A percentile compares a stretch with the other conserved stretches of the same genome.
phyloP scores from a whole-genome alignment of 2,329 filamentous ascomycete genomes.

The Trichophaea hybrida region DNA sequence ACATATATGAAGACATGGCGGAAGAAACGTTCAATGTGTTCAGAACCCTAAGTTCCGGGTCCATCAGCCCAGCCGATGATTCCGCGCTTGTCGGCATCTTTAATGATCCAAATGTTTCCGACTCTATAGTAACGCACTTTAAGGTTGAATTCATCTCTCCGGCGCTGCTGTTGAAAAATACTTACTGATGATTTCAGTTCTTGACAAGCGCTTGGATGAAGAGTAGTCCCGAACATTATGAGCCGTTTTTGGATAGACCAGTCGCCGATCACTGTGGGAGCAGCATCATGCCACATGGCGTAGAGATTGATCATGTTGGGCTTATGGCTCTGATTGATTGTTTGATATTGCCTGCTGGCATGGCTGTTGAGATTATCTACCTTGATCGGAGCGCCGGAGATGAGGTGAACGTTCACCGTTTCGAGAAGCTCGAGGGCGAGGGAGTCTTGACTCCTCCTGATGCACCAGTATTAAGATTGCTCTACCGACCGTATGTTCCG shows the following conservation, averaged over 20 bases:
- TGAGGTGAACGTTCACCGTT: slow-evolving; percentile 57
- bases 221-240: slow-evolving; percentile 52
- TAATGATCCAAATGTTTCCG: slow-evolving; percentile 54
- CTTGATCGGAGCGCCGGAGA: slow-evolving; percentile 71
- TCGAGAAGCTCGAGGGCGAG: slow-evolving; percentile 39
- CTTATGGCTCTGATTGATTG: slow-evolving; percentile 63
- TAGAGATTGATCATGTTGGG: slow-evolving; percentile 85
- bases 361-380: slow-evolving; percentile 78
- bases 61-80: slow-evolving; percentile 39
- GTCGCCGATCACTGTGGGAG: slow-evolving; percentile 55
- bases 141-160: slow-evolving; percentile 36
- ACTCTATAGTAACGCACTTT: slow-evolving; percentile 72
- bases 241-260: slow-evolving; percentile 52
- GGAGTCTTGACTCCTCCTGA: slow-evolving; percentile 38
- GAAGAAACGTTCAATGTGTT: slow-evolving; percentile 59
- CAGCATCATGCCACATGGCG: slow-evolving; percentile 57
- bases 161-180: background rate
- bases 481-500: slow-evolving; percentile 48
- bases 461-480: slow-evolving; percentile 37
- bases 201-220: slow-evolving; percentile 77
- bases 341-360: slow-evolving; percentile 61
- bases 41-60: slow-evolving; percentile 28
- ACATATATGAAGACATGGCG: slow-evolving; percentile 69
- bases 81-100: slow-evolving; percentile 52
- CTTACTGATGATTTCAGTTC: slow-evolving; percentile 41